Conservation (phyloP, 768 basidiomycete species). For the Scleroderma bovista region DNA sequence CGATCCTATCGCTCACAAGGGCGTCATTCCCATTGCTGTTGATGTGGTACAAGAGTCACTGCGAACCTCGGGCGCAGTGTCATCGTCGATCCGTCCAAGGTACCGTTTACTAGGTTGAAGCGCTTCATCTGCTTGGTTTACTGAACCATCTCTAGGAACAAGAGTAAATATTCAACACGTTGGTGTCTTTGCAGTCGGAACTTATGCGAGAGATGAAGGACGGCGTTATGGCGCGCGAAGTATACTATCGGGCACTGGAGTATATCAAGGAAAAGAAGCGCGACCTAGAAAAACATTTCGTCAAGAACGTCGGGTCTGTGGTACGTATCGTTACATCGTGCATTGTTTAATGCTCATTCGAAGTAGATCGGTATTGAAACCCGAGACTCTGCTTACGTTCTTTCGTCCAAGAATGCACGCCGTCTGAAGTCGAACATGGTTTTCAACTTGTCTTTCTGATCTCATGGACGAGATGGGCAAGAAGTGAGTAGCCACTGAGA, state of each 20-base stretch:
- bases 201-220: constrained; percentile 74
- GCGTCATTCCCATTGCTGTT: constrained; percentile 81
- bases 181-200: constrained; percentile 74
- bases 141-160: constrained; percentile 57
- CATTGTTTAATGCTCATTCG: neutral
- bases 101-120: constrained; percentile 30
- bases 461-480: constrained; percentile 71
- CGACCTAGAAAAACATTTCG: constrained; percentile 76
- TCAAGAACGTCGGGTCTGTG: constrained; percentile 86
- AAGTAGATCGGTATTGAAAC: constrained; percentile 93
- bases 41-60: constrained; percentile 93
- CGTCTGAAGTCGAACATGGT: constrained; percentile 76
- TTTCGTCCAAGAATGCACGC: constrained; percentile 76
- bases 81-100: constrained; percentile 90
- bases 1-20: constrained; percentile 79
- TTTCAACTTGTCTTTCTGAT: constrained; percentile 71
- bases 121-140: neutral
- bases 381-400: constrained; percentile 78
- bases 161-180: constrained; percentile 79
- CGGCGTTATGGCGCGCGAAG: constrained; percentile 67
- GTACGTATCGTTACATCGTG: constrained; percentile 39
- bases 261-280: constrained; percentile 75
- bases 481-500: constrained; percentile 47
- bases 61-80: constrained; percentile 92
- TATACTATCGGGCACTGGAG: constrained; percentile 71